Evolutionary conservation across 495 filamentous ascomycete genomes (phyloP).

Genomic region (Penicillium bovifimosum): DNA sequence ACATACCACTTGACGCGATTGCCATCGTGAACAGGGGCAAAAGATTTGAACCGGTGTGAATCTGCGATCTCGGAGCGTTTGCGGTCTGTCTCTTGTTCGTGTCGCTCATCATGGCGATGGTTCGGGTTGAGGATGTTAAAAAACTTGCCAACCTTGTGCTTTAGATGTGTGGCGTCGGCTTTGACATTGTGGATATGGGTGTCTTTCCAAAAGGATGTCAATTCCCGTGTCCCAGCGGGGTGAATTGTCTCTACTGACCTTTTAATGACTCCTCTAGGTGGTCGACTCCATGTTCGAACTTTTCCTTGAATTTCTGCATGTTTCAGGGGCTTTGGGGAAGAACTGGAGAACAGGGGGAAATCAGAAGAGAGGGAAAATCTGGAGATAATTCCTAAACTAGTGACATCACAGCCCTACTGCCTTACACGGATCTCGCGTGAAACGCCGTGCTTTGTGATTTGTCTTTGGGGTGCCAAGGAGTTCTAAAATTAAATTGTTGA

Average conservation of each 20-base stretch:
- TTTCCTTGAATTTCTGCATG: conserved; percentile 34
- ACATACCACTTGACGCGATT: conserved; percentile 97
- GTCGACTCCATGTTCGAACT: conserved; percentile 24
- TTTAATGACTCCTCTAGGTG: conserved; percentile 30
- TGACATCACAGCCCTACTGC: conserved; percentile 24
- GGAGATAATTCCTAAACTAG: conserved; percentile 3
- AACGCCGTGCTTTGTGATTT: background rate
- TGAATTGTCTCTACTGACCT: conserved; percentile 16
- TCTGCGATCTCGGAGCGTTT: conserved; percentile 69
- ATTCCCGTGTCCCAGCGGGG: background rate
- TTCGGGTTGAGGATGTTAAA: conserved; percentile 75
- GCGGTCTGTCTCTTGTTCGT: conserved; percentile 77
- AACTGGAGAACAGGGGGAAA: background rate
- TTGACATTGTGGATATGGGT: conserved; percentile 43
- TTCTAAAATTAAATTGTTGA: background rate
- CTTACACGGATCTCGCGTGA: background rate
- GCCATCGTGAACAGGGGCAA: conserved; percentile 75
- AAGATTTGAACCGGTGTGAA: conserved; percentile 78
- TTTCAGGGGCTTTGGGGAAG: background rate
- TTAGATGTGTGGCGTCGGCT: conserved; percentile 48
- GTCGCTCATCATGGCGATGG: conserved; percentile 91
- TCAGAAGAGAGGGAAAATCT: conserved; percentile 1
- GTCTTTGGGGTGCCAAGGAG: background rate
- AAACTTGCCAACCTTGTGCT: conserved; percentile 63
- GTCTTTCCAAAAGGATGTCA: conserved; percentile 18